Evolutionary conservation across 345 rosid genomes (phyloP).

Genomic region (Citrus maxima): DNA sequence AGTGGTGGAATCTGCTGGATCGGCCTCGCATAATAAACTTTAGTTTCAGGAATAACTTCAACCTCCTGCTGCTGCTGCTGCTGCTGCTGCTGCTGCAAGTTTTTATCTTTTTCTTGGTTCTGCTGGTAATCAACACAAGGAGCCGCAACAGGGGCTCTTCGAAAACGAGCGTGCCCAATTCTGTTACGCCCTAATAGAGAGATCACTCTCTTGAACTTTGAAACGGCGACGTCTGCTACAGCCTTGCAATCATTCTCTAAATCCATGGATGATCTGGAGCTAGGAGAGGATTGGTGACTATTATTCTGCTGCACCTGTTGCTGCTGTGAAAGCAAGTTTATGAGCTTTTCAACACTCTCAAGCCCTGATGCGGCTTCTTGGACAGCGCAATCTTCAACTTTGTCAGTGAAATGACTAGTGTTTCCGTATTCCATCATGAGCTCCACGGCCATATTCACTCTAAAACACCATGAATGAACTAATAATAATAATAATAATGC

Average conservation of each 20-base stretch:
- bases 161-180: constrained; percentile 94
- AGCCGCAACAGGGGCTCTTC: constrained; percentile 52
- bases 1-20: constrained; percentile 66
- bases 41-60: constrained; percentile 8
- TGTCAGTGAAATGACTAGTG: constrained; percentile 28
- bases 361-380: constrained; percentile 89
- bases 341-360: constrained; percentile 71
- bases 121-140: constrained; percentile 8
- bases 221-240: constrained; percentile 69
- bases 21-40: constrained; percentile 60
- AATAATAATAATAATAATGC: not conserved
- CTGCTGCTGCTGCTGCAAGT: not conserved
- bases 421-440: constrained; percentile 43
- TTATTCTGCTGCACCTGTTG: constrained; percentile 7
- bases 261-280: constrained; percentile 33
- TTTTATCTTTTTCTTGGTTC: constrained; percentile 13
- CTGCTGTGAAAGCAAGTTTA: constrained; percentile 60
- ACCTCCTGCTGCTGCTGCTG: no score
- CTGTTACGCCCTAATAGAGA: constrained; percentile 79
- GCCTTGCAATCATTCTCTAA: constrained; percentile 52
- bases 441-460: constrained; percentile 52
- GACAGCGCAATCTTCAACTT: constrained; percentile 54
- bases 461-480: constrained; percentile 10
- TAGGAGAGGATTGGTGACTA: constrained; percentile 6
- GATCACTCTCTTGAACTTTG: constrained; percentile 77